These are phyloP conservation scores for Trapa bicornis DNA, from an alignment of 345 rosid genomes.

Conservation along the genomic window DNA sequence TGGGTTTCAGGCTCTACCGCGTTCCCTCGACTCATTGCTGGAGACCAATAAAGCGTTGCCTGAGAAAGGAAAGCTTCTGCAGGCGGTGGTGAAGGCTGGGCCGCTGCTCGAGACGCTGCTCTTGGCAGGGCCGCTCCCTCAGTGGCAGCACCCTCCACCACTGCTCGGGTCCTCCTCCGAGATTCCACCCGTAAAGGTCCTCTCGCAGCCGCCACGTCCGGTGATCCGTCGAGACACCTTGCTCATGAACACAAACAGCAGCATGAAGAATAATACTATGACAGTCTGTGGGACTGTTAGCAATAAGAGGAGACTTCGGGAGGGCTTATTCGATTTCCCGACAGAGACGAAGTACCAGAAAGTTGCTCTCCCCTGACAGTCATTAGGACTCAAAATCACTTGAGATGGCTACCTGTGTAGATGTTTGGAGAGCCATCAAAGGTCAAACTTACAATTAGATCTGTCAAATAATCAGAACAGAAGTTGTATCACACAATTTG, in stretches of 20 bases:
- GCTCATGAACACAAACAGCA: conserved; percentile 10
- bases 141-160: conserved; percentile 97
- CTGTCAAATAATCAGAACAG: too few species aligned
- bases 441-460: too few species aligned
- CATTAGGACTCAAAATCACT: neutral
- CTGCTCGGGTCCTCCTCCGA: conserved; percentile 63
- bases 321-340: conserved; percentile 36
- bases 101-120: conserved; percentile 85
- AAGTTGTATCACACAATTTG: too few species aligned
- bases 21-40: conserved; percentile 12
- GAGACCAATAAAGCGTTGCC: conserved; percentile 66
- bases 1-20: too few species aligned
- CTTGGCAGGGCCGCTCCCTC: conserved; percentile 88
- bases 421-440: too few species aligned
- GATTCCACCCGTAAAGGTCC: conserved; percentile 84
- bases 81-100: conserved; percentile 94
- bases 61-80: conserved; percentile 89
- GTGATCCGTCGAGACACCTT: conserved; percentile 38
- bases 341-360: conserved; percentile 53
- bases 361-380: conserved; percentile 46
- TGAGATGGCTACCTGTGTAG: too few species aligned
- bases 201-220: conserved; percentile 30
- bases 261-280: conserved; percentile 8
- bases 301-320: conserved; percentile 50
- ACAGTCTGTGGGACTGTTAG: conserved; percentile 28